phyloP scores from a whole-genome alignment of 805 yeast genomes.

The Candida lessepsii region DNA sequence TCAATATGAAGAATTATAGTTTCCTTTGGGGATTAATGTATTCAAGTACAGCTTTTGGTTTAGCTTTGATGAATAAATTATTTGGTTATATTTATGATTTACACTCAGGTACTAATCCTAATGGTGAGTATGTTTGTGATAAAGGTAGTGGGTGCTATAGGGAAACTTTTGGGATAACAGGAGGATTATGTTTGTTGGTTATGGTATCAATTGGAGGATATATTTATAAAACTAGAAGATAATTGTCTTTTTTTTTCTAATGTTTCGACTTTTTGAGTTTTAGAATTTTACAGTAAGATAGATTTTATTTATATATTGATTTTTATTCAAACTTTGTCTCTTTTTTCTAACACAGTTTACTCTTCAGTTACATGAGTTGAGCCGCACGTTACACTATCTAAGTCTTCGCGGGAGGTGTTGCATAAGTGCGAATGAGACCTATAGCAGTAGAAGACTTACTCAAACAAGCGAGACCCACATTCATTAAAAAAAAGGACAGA shows the following conservation, averaged over 20 bases:
- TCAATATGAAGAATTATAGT: constrained; percentile 32
- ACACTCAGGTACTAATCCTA: constrained; percentile 22
- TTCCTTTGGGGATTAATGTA: constrained; percentile 36
- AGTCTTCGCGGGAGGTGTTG: too few species aligned
- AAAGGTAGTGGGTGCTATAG: constrained; percentile 31
- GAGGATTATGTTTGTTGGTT: constrained; percentile 21
- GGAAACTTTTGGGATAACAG: constrained; percentile 26
- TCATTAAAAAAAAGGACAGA: constrained; percentile 11
- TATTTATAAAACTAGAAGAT: constrained; percentile 17
- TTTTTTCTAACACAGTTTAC: too few species aligned
- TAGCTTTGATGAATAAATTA: constrained; percentile 30
- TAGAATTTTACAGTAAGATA: too few species aligned
- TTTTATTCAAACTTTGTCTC: too few species aligned
- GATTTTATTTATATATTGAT: too few species aligned
- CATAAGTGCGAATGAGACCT: constrained; percentile 13
- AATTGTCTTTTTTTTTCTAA: too few species aligned
- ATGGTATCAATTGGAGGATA: constrained; percentile 20
- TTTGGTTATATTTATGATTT: constrained; percentile 31
- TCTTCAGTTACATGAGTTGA: too few species aligned
- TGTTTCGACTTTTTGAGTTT: too few species aligned
- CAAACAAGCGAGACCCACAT: constrained; percentile 12
- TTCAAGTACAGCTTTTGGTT: constrained; percentile 32
- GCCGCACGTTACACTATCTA: too few species aligned
- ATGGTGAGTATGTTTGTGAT: constrained; percentile 21
- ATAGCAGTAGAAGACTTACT: constrained; percentile 12